Base-by-base conservation (phyloP, 2,329 filamentous ascomycete species). In the Cytospora schulzeri region DNA sequence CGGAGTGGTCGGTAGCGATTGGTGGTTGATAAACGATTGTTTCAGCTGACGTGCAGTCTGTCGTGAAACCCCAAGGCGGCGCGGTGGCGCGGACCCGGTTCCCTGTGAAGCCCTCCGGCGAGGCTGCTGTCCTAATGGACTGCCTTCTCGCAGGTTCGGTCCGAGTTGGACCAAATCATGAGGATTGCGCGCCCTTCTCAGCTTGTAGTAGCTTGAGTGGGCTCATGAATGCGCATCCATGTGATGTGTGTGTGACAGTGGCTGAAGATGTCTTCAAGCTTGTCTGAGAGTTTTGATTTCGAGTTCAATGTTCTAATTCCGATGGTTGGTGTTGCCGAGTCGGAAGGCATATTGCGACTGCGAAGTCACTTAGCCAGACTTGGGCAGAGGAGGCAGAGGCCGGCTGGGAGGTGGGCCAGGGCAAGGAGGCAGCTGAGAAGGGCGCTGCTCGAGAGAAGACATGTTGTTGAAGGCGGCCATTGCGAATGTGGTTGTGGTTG, bases 381-480 rank as follows among this genome's bases (percentile, higher is more conserved):
- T 88, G 74, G 86, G 86, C 68, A 88, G 83, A 76, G 86, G 84
- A 76, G 86, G 86, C 61, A 88, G 84, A 77, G 86, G 86, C 62
- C 86, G 81, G 77, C 82, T 85, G 68, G 86, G 86, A 72, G 86
- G 86, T 66, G 86, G 86, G 71, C 86, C 86, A 62, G 86, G 86
- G 83, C 86, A 88, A 70, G 86, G 86, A 79, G 86, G 86, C 69
- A 89, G 84, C 73, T 88, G 85, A 70, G 85, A 87, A 68, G 86
- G 86, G 74, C 86, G 83, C 76, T 87, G 84, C 65, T 67, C 65
- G 54, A 67, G 65, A 17, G 65, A 67, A 31, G 65, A 56, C 65
- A 62, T 67, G 52, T 60, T 67, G 65, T 51, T 67, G 65, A 55
- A 54, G 62, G 62, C 62, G 65, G 62, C 65, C 65, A 67, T 67